These are phyloP conservation scores for Eucalyptus sp. DNA, from an alignment of 345 rosid genomes.

Conservation along the genomic window DNA sequence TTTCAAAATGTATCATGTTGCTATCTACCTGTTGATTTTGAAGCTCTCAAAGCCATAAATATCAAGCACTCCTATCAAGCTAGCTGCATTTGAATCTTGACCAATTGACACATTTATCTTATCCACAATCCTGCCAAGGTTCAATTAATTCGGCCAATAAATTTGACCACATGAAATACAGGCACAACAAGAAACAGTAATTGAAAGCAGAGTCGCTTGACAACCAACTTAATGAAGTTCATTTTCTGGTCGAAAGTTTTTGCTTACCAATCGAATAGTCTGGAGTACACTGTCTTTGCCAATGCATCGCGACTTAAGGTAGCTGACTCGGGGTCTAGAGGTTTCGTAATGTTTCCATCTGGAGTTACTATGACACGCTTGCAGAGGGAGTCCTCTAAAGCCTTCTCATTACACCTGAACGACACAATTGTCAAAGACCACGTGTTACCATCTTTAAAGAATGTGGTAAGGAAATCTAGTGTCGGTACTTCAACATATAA, in stretches of 20 bases:
- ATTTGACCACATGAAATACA: background rate
- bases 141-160: background rate
- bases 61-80: conserved; percentile 94
- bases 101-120: conserved; percentile 90
- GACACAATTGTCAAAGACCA: background rate
- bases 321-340: conserved; percentile 87
- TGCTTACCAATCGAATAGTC: conserved; percentile 91
- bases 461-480: background rate
- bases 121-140: conserved; percentile 72
- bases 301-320: conserved; percentile 87
- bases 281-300: conserved; percentile 91
- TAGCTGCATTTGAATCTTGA: conserved; percentile 95
- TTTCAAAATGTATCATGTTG: background rate
- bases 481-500: conserved; percentile 33
- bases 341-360: conserved; percentile 93
- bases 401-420: conserved; percentile 73
- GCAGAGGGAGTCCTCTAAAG: conserved; percentile 88
- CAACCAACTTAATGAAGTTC: conserved; percentile 71
- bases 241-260: conserved; percentile 38
- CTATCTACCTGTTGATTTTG: conserved; percentile 72
- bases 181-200: background rate
- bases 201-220: conserved; percentile 3
- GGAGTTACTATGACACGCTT: conserved; percentile 99
- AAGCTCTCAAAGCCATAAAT: conserved; percentile 98
- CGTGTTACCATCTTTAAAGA: background rate